Percentiles rank a stretch among this genome's conserved stretches.
phyloP scores from a whole-genome alignment of 106 monocot genomes.

The Platanthera guangdongensis region DNA sequence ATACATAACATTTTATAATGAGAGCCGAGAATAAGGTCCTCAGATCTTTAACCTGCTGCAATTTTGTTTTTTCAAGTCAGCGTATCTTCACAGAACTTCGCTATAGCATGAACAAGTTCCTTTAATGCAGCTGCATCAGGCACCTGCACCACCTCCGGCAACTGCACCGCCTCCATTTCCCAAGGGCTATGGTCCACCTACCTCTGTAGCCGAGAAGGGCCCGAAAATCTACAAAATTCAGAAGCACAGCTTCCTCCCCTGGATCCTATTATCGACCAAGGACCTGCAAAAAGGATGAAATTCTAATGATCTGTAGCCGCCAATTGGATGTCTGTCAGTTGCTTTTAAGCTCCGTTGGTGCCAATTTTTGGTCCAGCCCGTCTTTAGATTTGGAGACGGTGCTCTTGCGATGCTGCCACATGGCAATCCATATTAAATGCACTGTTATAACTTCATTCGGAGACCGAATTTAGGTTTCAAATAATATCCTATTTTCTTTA shows the following conservation, averaged over 20 bases:
- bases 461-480: too few relatives aligned
- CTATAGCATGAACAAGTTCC: neutral
- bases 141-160: too few relatives aligned
- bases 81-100: neutral
- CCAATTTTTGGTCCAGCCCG: neutral
- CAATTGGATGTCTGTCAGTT: neutral
- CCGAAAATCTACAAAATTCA: conserved; percentile 28
- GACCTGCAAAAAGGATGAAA: conserved; percentile 79
- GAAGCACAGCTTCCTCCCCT: conserved; percentile 36
- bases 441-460: too few relatives aligned
- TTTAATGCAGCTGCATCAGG: conserved; percentile 56
- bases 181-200: conserved; percentile 60
- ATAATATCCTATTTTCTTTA: too few relatives aligned
- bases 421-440: too few relatives aligned
- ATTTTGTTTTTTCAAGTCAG: neutral
- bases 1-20: neutral
- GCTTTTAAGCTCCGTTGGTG: neutral
- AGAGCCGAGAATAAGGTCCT: too few relatives aligned
- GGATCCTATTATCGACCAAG: conserved; percentile 94
- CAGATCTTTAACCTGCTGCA: too few relatives aligned
- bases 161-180: conserved; percentile 89
- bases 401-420: too few relatives aligned
- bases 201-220: conserved; percentile 44
- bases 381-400: too few relatives aligned
- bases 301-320: conserved; percentile 25